Base-by-base conservation (phyloP, 2,329 filamentous ascomycete species). In the Parafenestella ontariensis region DNA sequence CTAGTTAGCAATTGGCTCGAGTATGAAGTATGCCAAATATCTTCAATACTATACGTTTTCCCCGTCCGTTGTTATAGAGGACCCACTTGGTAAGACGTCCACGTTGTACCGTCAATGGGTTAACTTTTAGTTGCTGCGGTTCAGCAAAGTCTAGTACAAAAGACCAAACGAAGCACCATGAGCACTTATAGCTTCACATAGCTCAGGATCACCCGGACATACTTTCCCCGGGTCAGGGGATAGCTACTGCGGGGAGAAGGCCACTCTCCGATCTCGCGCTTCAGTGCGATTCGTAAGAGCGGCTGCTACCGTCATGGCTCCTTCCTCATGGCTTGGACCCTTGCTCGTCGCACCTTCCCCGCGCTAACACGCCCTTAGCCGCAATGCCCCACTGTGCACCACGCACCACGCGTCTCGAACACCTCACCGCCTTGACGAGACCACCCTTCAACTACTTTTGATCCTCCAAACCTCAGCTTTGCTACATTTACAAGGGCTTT, bases 341-440 rank as follows among this genome's bases (percentile, higher is more conserved):
- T 60, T n/a, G 51, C 50, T 50, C 48, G 50, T 62, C 52, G 52
- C 52, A 53, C 55, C 50, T 61, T 56, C 60, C 60, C 60, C 60
- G 60, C 60, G 58, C 58, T 63, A 63, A 44, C 41, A 24, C n/a
- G 21, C 7, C 6, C 57, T 51, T 28, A 54, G 52, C 46, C 41
- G 48, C 46, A 34, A 49, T 50, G 52, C 60, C 58, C 58, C 58
- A 58, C 56, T 49, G 20, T 39, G 40, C 51, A 31, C 31, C 31
- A 34, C 31, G 31, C 31, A 15, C 13, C 39, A 54, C 52, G 52
- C 54, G 58, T 54, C 49, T 47, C 52, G 46, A 51, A 46, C 47
- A 60, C 50, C 52, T 52, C 58, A 65, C 62, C 62, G 58, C 59
- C 54, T 52, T 29, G 45, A 31, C 54, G 54, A 46, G 45, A 58